Evolutionary conservation across 495 filamentous ascomycete species (phyloP).

Genomic region (Penicillium cosmopolitanum): DNA sequence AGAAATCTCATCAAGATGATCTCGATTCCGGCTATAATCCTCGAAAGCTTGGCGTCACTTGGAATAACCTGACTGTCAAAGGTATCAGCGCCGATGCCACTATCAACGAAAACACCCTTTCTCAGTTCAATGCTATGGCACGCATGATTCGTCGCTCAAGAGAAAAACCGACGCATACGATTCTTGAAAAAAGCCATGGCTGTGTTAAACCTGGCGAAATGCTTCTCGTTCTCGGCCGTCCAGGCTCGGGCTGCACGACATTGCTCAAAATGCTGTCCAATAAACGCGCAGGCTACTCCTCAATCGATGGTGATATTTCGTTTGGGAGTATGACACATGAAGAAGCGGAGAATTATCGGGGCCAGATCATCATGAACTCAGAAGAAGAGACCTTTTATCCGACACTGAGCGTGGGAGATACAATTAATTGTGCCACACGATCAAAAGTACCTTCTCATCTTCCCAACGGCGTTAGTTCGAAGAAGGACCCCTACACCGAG

Average conservation of each 20-base stretch:
- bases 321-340: constrained; percentile 61
- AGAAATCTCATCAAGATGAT: constrained; percentile 45
- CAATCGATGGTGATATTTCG: constrained; percentile 56
- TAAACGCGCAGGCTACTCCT: constrained; percentile 58
- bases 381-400: constrained; percentile 78
- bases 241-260: constrained; percentile 50
- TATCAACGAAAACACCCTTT: constrained; percentile 54
- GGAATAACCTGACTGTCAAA: constrained; percentile 51
- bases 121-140: constrained; percentile 58
- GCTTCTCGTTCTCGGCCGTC: constrained; percentile 50
- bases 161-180: constrained; percentile 38
- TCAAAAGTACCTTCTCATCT: constrained; percentile 42
- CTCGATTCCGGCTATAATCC: constrained; percentile 47
- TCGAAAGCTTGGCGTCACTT: constrained; percentile 60
- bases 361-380: constrained; percentile 70
- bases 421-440: constrained; percentile 67
- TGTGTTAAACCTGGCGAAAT: constrained; percentile 59
- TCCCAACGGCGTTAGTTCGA: constrained; percentile 42
- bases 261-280: constrained; percentile 69
- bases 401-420: constrained; percentile 68
- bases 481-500: constrained; percentile 50
- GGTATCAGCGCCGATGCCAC: constrained; percentile 48
- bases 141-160: constrained; percentile 40
- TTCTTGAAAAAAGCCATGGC: constrained; percentile 46
- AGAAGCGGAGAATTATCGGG: constrained; percentile 63